A percentile compares a stretch with the other conserved stretches of the same genome.
Evolutionary conservation across 768 basidiomycete genomes (phyloP).

Genomic region (Naganishia antarctica): DNA sequence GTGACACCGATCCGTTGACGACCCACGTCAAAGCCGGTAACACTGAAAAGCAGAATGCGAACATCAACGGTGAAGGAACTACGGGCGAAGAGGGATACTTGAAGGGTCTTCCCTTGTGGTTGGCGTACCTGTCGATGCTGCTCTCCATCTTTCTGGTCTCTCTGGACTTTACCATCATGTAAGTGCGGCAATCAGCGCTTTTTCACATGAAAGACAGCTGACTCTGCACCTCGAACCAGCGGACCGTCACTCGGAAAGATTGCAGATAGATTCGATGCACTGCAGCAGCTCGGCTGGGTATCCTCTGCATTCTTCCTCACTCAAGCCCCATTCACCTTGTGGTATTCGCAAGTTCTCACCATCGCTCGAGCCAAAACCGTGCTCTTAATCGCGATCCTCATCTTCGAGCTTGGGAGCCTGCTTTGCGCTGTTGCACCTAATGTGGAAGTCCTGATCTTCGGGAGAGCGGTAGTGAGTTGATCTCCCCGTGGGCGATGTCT

Average conservation of each 20-base stretch:
- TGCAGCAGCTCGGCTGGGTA: slow-evolving; percentile 5
- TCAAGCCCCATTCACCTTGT: slow-evolving; percentile 11
- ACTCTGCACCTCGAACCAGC: background rate
- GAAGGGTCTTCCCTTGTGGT: background rate
- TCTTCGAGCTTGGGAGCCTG: slow-evolving; percentile 55
- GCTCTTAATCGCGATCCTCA: slow-evolving; percentile 42
- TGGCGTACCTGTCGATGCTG: slow-evolving; percentile 31
- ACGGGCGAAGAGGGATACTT: background rate
- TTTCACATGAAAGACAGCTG: background rate
- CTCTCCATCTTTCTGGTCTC: slow-evolving; percentile 43
- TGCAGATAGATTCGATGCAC: slow-evolving; percentile 12
- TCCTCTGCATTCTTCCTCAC: slow-evolving; percentile 51
- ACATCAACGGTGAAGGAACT: background rate
- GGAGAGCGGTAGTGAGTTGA: slow-evolving; percentile 51
- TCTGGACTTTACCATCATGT: slow-evolving; percentile 50
- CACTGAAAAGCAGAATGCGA: background rate
- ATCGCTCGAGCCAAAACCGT: slow-evolving; percentile 49
- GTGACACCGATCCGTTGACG: background rate
- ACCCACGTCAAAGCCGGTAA: background rate
- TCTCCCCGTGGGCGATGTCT: background rate
- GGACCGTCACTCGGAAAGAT: slow-evolving; percentile 11
- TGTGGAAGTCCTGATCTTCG: slow-evolving; percentile 49
- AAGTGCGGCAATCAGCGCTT: background rate
- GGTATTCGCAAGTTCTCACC: slow-evolving; percentile 37
- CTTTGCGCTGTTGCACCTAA: slow-evolving; percentile 51